Conservation (phyloP, 1,139 yeast species). For the Diutina neorugosa region DNA sequence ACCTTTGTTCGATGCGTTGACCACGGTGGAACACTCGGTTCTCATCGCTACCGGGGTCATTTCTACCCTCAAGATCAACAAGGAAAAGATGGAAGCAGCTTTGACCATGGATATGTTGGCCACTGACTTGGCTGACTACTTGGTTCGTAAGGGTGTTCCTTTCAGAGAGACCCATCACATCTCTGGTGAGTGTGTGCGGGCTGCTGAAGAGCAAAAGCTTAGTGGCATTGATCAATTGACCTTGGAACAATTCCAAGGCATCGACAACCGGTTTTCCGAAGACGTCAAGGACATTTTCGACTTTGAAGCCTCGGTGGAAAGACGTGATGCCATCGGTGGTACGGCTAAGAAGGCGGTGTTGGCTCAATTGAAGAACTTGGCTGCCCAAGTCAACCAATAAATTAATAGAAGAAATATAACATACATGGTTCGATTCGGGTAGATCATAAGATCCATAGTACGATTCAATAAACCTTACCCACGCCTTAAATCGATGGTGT, state of each 20-base stretch:
- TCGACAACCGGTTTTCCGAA: constrained; percentile 66
- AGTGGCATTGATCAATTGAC: constrained; percentile 75
- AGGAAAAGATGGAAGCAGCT: constrained; percentile 70
- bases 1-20: constrained; percentile 83
- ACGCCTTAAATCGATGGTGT: too few species aligned
- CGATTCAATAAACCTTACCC: too few species aligned
- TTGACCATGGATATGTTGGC: constrained; percentile 98
- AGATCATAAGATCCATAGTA: background rate
- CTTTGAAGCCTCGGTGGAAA: constrained; percentile 90
- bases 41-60: constrained; percentile 93
- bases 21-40: constrained; percentile 86
- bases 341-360: constrained; percentile 86
- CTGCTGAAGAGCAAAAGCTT: constrained; percentile 66
- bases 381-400: constrained; percentile 7
- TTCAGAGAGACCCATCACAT: constrained; percentile 98
- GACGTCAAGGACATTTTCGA: constrained; percentile 80
- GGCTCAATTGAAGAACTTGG: constrained; percentile 41
- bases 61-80: constrained; percentile 66
- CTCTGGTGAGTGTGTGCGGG: constrained; percentile 92
- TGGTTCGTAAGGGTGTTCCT: constrained; percentile 96
- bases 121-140: constrained; percentile 93
- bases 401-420: background rate
- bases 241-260: constrained; percentile 62
- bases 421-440: background rate
- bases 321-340: constrained; percentile 95